phyloP scores from a whole-genome alignment of 2,329 filamentous ascomycete species.

The Metarhizium sp. region DNA sequence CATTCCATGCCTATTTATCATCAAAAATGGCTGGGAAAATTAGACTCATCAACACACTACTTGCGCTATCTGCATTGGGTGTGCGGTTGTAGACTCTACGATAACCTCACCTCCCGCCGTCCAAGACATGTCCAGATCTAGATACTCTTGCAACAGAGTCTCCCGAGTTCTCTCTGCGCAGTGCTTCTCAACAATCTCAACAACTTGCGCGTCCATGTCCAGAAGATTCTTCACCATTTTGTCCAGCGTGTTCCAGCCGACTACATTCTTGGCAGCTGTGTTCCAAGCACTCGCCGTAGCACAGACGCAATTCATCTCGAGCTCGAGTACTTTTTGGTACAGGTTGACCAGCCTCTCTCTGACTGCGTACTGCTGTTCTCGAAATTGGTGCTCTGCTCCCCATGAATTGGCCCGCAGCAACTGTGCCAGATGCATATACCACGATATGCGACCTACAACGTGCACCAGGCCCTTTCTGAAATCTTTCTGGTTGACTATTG shows the following conservation, averaged over 20 bases:
- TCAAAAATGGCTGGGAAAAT: neutral
- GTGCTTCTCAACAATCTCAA: slow-evolving; percentile 12
- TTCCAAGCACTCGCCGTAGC: slow-evolving; percentile 28
- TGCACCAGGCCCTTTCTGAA: slow-evolving; percentile 21
- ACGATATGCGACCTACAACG: slow-evolving; percentile 22
- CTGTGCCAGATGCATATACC: slow-evolving; percentile 23
- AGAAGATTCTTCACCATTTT: slow-evolving; percentile 17
- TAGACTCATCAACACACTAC: neutral
- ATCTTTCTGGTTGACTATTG: slow-evolving; percentile 22
- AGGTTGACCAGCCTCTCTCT: slow-evolving; percentile 17
- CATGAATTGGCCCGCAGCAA: slow-evolving; percentile 15
- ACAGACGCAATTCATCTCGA: slow-evolving; percentile 31
- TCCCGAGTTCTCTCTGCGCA: slow-evolving; percentile 10
- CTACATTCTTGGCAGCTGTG: slow-evolving; percentile 25
- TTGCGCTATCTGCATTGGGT: neutral
- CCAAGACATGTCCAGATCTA: slow-evolving; percentile 7
- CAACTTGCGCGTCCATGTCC: slow-evolving; percentile 17
- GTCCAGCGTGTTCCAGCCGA: slow-evolving; percentile 23
- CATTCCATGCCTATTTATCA: too few species aligned
- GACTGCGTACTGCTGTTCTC: slow-evolving; percentile 10
- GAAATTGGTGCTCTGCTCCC: slow-evolving; percentile 13
- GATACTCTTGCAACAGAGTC: slow-evolving; percentile 9
- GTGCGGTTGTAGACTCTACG: neutral
- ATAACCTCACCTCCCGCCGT: neutral
- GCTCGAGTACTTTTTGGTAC: slow-evolving; percentile 24